A percentile compares a stretch with the other conserved stretches of the same genome.
Conservation (phyloP, 345 rosid species). For the Erodium maritimum region DNA sequence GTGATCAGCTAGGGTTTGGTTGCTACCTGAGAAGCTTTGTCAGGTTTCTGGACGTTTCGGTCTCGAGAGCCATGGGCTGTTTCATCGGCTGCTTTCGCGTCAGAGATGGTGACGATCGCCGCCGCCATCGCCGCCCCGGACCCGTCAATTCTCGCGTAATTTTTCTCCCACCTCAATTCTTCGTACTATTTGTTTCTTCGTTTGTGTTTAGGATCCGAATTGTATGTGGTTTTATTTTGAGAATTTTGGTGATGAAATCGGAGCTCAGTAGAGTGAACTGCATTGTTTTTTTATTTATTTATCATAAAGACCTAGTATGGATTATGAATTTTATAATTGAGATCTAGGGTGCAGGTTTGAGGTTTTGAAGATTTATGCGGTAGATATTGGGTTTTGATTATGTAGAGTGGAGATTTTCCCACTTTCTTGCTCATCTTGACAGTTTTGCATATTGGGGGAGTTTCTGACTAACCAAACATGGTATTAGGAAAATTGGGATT, state of each 20-base stretch:
- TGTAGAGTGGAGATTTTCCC: not conserved
- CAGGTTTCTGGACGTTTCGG: conserved; percentile 21
- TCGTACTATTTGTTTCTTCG: too few relatives aligned
- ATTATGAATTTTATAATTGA: too few relatives aligned
- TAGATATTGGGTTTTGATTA: too few relatives aligned
- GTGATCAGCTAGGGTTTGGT: conserved; percentile 6
- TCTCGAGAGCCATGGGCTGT: conserved; percentile 60
- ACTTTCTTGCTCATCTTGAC: not conserved
- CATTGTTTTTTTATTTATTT: too few relatives aligned
- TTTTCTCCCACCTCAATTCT: too few relatives aligned
- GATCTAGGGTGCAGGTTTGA: too few relatives aligned
- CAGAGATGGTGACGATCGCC: conserved; percentile 23
- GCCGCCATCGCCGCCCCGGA: conserved; percentile 16
- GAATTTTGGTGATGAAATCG: too few relatives aligned
- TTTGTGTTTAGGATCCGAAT: too few relatives aligned
- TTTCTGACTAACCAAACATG: not conserved
- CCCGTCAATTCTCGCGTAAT: not conserved
- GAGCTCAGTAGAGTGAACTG: too few relatives aligned
- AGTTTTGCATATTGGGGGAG: not conserved
- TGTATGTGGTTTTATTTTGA: too few relatives aligned
- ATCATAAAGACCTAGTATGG: too few relatives aligned
- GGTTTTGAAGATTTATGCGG: too few relatives aligned
- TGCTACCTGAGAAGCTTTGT: conserved; percentile 20
- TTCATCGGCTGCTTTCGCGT: conserved; percentile 64
- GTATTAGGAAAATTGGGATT: not conserved